phyloP scores from a whole-genome alignment of 805 yeast genomes.

The Cyberlindnera japonica region DNA sequence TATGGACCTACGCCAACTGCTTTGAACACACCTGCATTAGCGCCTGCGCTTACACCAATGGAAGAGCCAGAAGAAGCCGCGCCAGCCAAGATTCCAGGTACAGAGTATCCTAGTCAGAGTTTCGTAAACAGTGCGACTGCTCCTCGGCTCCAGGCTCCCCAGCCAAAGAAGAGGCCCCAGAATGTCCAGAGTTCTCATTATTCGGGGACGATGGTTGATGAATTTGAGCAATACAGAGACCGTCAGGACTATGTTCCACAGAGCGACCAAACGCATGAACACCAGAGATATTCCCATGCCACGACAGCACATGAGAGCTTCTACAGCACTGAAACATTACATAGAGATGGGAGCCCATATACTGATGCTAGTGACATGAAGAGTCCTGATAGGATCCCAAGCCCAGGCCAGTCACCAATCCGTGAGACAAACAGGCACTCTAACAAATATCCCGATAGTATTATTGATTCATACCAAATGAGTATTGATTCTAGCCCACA shows the following conservation, averaged over 20 bases:
- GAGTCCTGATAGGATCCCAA: conserved; percentile 3
- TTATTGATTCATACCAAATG: conserved; percentile 23
- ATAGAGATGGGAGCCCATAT: conserved; percentile 12
- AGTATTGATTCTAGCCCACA: conserved; percentile 12
- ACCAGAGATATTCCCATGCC: conserved; percentile 10
- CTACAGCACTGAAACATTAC: conserved; percentile 11
- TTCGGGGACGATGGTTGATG: not conserved
- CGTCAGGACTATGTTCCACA: not conserved
- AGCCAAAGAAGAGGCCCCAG: conserved; percentile 11
- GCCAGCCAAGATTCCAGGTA: conserved; percentile 7
- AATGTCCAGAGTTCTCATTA: conserved; percentile 1
- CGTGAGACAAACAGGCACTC: conserved; percentile 6
- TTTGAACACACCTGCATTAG: conserved; percentile 8
- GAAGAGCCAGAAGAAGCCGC: not conserved
- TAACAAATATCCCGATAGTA: conserved; percentile 23
- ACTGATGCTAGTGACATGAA: conserved; percentile 14
- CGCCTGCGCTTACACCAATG: conserved; percentile 5
- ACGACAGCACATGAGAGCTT: conserved; percentile 10
- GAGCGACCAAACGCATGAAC: not conserved
- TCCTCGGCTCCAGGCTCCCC: conserved; percentile 11
- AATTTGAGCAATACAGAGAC: not conserved
- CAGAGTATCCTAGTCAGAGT: conserved; percentile 7
- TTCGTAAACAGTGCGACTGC: conserved; percentile 1
- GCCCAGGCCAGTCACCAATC: not conserved
- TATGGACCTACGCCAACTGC: conserved; percentile 21